These are phyloP conservation scores for Acanthochlamys bracteata DNA, from an alignment of 106 monocot genomes.

Conservation along the genomic window DNA sequence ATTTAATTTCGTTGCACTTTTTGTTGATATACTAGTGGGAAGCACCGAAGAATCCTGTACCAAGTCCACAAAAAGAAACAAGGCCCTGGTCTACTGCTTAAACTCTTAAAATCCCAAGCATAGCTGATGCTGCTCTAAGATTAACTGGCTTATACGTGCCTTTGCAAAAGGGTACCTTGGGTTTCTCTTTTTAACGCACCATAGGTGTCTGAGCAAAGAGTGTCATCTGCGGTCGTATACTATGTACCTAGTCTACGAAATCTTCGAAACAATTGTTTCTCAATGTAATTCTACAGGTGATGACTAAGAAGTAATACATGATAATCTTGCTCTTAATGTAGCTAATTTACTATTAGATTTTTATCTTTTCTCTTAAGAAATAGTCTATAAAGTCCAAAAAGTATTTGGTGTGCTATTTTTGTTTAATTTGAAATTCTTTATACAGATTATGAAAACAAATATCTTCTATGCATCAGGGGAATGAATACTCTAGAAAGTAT, in stretches of 20 bases:
- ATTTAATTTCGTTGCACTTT: neutral
- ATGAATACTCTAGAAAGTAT: too few relatives aligned
- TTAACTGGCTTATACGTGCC: slow-evolving; percentile 39
- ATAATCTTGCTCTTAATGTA: neutral
- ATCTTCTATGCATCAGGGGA: too few relatives aligned
- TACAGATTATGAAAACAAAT: too few relatives aligned
- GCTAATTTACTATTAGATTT: too few relatives aligned
- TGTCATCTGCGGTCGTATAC: slow-evolving; percentile 11
- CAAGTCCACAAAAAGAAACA: slow-evolving; percentile 13
- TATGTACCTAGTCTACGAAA: slow-evolving; percentile 64
- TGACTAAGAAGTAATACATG: neutral
- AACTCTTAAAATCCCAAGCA: slow-evolving; percentile 14
- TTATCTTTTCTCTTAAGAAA: too few relatives aligned
- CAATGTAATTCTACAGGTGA: slow-evolving; percentile 81
- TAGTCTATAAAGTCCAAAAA: too few relatives aligned
- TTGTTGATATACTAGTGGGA: neutral
- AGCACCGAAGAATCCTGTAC: slow-evolving; percentile 1
- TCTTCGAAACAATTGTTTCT: slow-evolving; percentile 89
- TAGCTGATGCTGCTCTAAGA: slow-evolving; percentile 42
- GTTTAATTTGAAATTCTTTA: too few relatives aligned
- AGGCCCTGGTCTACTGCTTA: slow-evolving; percentile 2
- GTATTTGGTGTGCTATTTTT: too few relatives aligned
- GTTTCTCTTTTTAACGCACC: slow-evolving; percentile 7
- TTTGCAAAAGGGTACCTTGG: slow-evolving; percentile 15
- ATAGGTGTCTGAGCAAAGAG: slow-evolving; percentile 12